These are phyloP conservation scores for Podospora bellae-mahoneyi DNA, from an alignment of 495 filamentous ascomycete species.

Conservation along the genomic window DNA sequence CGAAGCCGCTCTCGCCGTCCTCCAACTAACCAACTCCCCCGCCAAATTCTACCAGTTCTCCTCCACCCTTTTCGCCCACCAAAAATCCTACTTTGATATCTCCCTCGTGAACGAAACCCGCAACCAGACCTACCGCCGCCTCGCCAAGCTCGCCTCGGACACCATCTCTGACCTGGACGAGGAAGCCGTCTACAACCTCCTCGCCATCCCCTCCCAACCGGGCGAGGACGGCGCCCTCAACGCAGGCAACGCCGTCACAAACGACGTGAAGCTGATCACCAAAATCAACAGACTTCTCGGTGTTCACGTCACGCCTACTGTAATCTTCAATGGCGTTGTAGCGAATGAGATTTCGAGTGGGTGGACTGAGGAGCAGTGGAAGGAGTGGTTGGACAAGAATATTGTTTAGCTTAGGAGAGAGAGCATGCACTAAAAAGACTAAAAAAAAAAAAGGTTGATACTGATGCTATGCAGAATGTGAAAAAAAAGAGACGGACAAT, in stretches of 20 bases:
- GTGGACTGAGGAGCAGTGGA: conserved; percentile 78
- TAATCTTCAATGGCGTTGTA: conserved; percentile 82
- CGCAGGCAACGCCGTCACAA: conserved; percentile 73
- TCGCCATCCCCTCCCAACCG: conserved; percentile 62
- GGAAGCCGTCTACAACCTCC: conserved; percentile 56
- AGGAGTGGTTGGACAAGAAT: conserved; percentile 78
- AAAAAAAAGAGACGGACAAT: background rate
- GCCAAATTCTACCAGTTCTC: conserved; percentile 76
- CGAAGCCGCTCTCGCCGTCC: conserved; percentile 79
- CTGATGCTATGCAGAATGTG: no score
- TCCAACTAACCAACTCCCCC: conserved; percentile 52
- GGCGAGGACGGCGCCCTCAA: conserved; percentile 64
- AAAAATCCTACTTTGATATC: conserved; percentile 76
- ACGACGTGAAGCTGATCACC: conserved; percentile 79
- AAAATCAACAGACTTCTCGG: conserved; percentile 75
- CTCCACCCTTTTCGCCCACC: conserved; percentile 64
- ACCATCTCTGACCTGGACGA: conserved; percentile 62
- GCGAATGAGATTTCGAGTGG: conserved; percentile 71
- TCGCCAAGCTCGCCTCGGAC: conserved; percentile 62
- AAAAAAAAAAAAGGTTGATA: no score
- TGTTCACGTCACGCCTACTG: conserved; percentile 86
- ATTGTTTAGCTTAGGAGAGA: conserved; percentile 45
- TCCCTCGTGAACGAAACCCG: conserved; percentile 75
- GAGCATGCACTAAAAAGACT: no score
- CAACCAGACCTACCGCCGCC: conserved; percentile 77